Evolutionary conservation across 2,329 filamentous ascomycete genomes (phyloP), one percentile per base, ranked within the genome.

Genomic region (Sphaerostilbella broomeana): DNA sequence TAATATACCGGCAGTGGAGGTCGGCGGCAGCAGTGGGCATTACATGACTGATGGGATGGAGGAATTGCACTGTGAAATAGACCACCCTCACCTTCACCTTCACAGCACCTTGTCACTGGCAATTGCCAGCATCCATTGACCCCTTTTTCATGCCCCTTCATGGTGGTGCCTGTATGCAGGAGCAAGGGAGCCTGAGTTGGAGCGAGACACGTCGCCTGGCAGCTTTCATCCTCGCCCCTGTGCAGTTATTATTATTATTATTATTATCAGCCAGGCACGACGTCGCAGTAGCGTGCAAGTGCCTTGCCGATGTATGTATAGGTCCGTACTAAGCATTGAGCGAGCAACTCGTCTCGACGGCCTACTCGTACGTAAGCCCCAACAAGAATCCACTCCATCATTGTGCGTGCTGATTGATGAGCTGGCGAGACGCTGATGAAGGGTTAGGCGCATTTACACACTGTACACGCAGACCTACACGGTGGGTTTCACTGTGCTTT

Each of bases 331-430:
- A 7, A 25, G 7, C 7, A 25, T 25, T 12, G 12, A 25, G 7
- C 22, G 12, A 25, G 7, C 22, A 7, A 12, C 7, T 25, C 22
- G 7, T 12, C 12, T 7, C 12, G 25, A 20, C 30, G 38, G 20
- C 25, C 24, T 31, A 36, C 22, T 20, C 20, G 39, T 34, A 40
- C 29, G 37, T 37, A 37, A 41, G 32, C 39, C 26, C 38, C 32
- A 28, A 29, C 38, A 36, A 26, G 10, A 26, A 18, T 25, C 31
- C 37, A 39, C 37, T 26, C 11, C 11, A 15, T n/a, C 19, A 22
- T 31, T 31, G 24, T 34, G 30, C 31, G n/a, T n/a, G n/a, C n/a
- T n/a, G n/a, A n/a, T n/a, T 35, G 38, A 22, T 40, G 38, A 40
- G 38, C 19, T 40, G 38, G 38, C 38, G 12, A 25, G 22, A 12